phyloP scores from a whole-genome alignment of 2,329 filamentous ascomycete genomes.

The Tolypocladium nubicola region DNA sequence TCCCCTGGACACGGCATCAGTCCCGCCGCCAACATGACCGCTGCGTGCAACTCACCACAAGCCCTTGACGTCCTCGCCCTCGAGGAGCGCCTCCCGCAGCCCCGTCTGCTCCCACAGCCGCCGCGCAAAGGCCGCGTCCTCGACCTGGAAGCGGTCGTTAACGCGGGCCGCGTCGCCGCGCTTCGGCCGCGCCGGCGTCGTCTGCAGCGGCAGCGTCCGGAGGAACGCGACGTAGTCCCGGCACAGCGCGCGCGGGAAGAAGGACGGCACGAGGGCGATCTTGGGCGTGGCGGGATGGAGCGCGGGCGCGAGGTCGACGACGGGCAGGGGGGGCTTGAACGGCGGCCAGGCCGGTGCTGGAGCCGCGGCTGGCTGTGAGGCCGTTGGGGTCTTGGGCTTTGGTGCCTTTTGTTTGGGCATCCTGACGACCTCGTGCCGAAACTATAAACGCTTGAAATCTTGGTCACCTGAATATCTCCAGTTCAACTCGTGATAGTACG shows the following conservation, averaged over 20 bases:
- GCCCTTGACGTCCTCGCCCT: slow-evolving; percentile 22
- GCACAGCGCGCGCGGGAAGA: slow-evolving; percentile 68
- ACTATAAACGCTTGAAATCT: too few species aligned
- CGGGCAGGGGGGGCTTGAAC: slow-evolving; percentile 58
- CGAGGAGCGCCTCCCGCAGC: slow-evolving; percentile 49
- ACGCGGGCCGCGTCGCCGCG: slow-evolving; percentile 73
- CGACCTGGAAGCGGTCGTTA: slow-evolving; percentile 80
- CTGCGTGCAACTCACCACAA: slow-evolving; percentile 31
- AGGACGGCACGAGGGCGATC: slow-evolving; percentile 61
- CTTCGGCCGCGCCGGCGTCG: slow-evolving; percentile 69
- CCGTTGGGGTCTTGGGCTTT: slow-evolving; percentile 12
- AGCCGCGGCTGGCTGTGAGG: slow-evolving; percentile 4
- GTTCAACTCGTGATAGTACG: too few species aligned
- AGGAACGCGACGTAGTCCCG: slow-evolving; percentile 68
- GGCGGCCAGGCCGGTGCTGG: slow-evolving; percentile 52
- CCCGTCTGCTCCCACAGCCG: slow-evolving; percentile 70
- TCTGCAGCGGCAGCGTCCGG: slow-evolving; percentile 55
- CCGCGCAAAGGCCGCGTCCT: slow-evolving; percentile 65
- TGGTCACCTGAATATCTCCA: too few species aligned
- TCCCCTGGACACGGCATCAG: slow-evolving; percentile 47
- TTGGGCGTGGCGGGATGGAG: slow-evolving; percentile 42
- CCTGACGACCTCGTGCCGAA: too few species aligned
- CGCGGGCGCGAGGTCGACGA: slow-evolving; percentile 51
- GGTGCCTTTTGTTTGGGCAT: slow-evolving; percentile 23
- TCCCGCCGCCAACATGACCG: neutral